These are phyloP conservation scores for Trametes sanguinea DNA, from an alignment of 768 basidiomycete genomes.

Conservation along the genomic window DNA sequence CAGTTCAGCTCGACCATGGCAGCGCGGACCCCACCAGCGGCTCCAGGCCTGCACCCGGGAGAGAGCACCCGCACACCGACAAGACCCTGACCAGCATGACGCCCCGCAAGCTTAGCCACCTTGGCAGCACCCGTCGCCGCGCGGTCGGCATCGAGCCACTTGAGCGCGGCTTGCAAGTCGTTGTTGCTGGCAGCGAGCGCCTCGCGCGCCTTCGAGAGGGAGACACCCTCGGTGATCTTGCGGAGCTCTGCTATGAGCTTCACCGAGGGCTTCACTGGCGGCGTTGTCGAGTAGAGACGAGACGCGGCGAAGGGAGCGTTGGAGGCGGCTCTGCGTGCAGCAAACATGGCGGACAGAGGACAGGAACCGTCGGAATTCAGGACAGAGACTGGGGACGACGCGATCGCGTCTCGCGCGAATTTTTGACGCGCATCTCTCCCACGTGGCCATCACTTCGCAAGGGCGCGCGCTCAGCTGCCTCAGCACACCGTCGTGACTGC, in stretches of 20 bases:
- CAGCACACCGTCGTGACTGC: too few species aligned
- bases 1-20: constrained; percentile 92
- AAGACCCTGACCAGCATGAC: constrained; percentile 76
- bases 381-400: not conserved
- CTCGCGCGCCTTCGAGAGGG: constrained; percentile 85
- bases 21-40: constrained; percentile 54
- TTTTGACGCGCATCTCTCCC: not conserved
- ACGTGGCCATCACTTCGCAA: not conserved
- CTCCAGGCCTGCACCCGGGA: constrained; percentile 46
- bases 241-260: constrained; percentile 86
- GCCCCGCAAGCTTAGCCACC: constrained; percentile 79
- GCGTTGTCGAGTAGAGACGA: constrained; percentile 54
- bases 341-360: constrained; percentile 23
- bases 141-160: constrained; percentile 81
- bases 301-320: constrained; percentile 29
- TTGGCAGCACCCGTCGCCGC: constrained; percentile 71
- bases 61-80: constrained; percentile 77
- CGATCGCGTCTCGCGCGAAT: not conserved
- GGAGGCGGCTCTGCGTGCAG: constrained; percentile 11
- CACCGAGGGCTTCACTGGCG: constrained; percentile 57
- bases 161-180: constrained; percentile 70
- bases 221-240: constrained; percentile 69
- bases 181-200: constrained; percentile 77
- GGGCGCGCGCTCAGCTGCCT: too few species aligned
- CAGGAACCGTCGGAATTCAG: too few species aligned